Evolutionary conservation across 805 yeast genomes (phyloP).

Genomic region (Candida stauntonica): DNA sequence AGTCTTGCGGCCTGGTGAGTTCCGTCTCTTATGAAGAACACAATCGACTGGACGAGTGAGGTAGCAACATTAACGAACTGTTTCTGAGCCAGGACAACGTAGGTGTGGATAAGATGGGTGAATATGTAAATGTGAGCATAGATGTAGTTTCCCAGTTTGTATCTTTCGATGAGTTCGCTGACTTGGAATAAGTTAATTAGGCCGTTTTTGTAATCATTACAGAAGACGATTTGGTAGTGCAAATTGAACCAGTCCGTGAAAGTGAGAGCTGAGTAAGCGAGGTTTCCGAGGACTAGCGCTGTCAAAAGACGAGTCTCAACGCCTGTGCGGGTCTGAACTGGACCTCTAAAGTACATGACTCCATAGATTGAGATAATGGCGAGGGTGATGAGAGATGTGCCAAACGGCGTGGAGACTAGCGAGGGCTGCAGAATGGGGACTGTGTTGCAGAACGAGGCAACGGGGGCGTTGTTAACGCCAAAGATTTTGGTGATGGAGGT

Average conservation of each 20-base stretch:
- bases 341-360: slow-evolving; percentile 6
- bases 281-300: slow-evolving; percentile 22
- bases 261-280: slow-evolving; percentile 10
- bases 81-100: slow-evolving; percentile 15
- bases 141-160: slow-evolving; percentile 14
- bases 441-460: slow-evolving; percentile 20
- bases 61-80: too few relatives aligned
- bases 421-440: slow-evolving; percentile 25
- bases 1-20: slow-evolving; percentile 8
- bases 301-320: slow-evolving; percentile 24
- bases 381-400: slow-evolving; percentile 19
- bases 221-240: slow-evolving; percentile 21
- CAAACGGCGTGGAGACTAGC: slow-evolving; percentile 24
- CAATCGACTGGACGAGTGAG: too few relatives aligned
- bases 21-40: slow-evolving; percentile 6
- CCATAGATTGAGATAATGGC: slow-evolving; percentile 13
- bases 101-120: slow-evolving; percentile 2
- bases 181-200: slow-evolving; percentile 23
- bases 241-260: slow-evolving; percentile 27
- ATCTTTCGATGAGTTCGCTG: slow-evolving; percentile 21
- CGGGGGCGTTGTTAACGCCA: slow-evolving; percentile 25
- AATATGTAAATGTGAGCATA: background rate
- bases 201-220: slow-evolving; percentile 29
- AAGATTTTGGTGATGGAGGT: slow-evolving; percentile 17
- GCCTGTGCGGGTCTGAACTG: slow-evolving; percentile 12